A percentile compares a stretch with the other conserved stretches of the same genome.
Evolutionary conservation across 768 basidiomycete genomes (phyloP).

Genomic region (Lactarius pseudohatsudake): DNA sequence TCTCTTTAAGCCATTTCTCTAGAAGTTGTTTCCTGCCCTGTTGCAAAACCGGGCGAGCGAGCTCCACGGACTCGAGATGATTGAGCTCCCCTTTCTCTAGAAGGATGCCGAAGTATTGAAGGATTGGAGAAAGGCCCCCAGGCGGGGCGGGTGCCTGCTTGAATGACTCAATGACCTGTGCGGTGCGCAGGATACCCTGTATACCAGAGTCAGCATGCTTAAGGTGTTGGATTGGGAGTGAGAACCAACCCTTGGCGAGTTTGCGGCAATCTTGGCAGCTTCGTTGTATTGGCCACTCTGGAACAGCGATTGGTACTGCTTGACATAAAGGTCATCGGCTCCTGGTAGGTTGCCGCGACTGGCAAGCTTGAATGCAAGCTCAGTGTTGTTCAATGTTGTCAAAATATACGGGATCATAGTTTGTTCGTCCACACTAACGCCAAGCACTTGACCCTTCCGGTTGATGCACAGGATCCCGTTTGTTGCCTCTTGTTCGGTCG

Average conservation of each 20-base stretch:
- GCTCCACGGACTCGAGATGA: constrained; percentile 91
- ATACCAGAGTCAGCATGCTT: constrained; percentile 8
- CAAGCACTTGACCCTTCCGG: constrained; percentile 98
- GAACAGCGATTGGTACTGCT: constrained; percentile 92
- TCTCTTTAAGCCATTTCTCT: constrained; percentile 99
- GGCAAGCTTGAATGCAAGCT: constrained; percentile 96
- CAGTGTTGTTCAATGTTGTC: constrained; percentile 91
- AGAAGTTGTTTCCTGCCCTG: constrained; percentile 96
- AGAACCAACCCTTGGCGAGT: constrained; percentile 80
- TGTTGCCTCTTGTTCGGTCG: constrained; percentile 90
- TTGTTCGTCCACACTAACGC: constrained; percentile 95
- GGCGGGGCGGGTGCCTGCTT: constrained; percentile 90
- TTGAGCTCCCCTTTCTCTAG: constrained; percentile 98
- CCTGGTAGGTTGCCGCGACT: constrained; percentile 95
- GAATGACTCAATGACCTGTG: constrained; percentile 95
- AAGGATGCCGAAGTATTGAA: constrained; percentile 98
- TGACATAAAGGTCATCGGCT: constrained; percentile 93
- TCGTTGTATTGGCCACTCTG: constrained; percentile 85
- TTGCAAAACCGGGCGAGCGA: constrained; percentile 92
- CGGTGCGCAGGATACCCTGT: constrained; percentile 91
- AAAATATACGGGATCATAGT: constrained; percentile 95
- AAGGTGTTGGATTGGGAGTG: not conserved
- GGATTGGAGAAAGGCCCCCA: constrained; percentile 89
- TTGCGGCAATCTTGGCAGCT: constrained; percentile 97
- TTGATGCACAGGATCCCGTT: constrained; percentile 99